Evolutionary conservation across 1,284 basidiomycete species (phyloP), one percentile per base, ranked within the genome.

Genomic region (Microbotryum intermedium): DNA sequence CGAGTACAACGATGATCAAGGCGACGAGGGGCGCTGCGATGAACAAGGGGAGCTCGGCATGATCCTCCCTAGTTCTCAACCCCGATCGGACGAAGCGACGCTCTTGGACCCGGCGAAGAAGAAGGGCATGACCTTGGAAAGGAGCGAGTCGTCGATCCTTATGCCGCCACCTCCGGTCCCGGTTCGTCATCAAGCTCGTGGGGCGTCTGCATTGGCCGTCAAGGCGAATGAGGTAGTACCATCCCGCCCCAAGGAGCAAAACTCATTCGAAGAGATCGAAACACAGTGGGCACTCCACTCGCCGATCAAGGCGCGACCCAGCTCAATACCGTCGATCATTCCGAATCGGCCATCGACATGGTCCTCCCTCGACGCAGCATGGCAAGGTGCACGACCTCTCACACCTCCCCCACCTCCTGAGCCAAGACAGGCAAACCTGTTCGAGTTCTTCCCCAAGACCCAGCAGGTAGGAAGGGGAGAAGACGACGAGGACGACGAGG

Each of bases 91-190:
- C 21, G 50, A 52, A 6, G 34, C 11, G 16, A 30, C 34, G 10
- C 6, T 60, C 52, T 3, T 44, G 50, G 30, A 51, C 54, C 3
- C 20, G 28, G 16, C 30, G 28, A 11, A n/a, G 28, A 20, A 34
- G 1, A 25, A 23, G 7, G 26, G 39, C 10, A 23, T 42, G 3
- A 20, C 21, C 21, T 21, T n/a, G 28, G 6, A n/a, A 1, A 53
- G 28, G 16, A 25, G 34, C 13, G 39, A 21, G 34, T 25, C 52
- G 49, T 30, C 25, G 2, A 26, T 62, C 25, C 53, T 62, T 23
- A 62, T 58, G 57, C 60, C 60, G 18, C 57, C 60, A 2, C 60
- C 60, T 1, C 49, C 57, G 1, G 3, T 59, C 16, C 60, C 57
- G 16, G 20, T 20, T 6, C 56, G 56, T 9, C 48, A 52, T 6